Conservation (phyloP, 768 basidiomycete species). For the Tulasnella calospora region DNA sequence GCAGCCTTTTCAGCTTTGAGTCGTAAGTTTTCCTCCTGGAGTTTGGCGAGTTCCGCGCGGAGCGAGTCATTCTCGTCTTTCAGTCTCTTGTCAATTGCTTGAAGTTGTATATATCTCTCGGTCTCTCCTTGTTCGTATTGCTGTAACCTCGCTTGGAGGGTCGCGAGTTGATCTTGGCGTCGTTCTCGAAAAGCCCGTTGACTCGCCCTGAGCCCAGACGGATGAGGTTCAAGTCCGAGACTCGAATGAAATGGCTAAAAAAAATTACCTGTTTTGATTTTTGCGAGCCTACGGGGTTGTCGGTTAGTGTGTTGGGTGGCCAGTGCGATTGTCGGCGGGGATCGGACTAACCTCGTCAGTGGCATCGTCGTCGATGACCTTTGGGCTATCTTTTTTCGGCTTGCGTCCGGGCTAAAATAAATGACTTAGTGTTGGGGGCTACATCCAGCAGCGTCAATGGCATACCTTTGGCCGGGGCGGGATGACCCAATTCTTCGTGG, state of each 20-base stretch:
- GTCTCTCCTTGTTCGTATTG: conserved; percentile 88
- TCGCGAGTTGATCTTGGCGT: conserved; percentile 81
- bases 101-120: conserved; percentile 78
- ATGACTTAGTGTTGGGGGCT: background rate
- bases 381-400: conserved; percentile 63
- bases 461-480: conserved; percentile 65
- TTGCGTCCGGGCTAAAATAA: conserved; percentile 60
- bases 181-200: conserved; percentile 87
- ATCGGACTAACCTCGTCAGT: conserved; percentile 47
- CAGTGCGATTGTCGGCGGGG: conserved; percentile 4
- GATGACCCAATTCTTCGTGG: conserved; percentile 87
- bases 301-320: background rate
- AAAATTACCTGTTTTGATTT: conserved; percentile 42
- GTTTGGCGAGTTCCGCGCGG: conserved; percentile 57
- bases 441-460: background rate
- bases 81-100: conserved; percentile 72
- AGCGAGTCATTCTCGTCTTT: conserved; percentile 83
- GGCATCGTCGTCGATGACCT: conserved; percentile 38
- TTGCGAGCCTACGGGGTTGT: conserved; percentile 20
- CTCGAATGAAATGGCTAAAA: conserved; percentile 26
- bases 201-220: conserved; percentile 53
- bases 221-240: conserved; percentile 10
- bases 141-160: conserved; percentile 78
- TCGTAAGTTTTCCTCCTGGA: conserved; percentile 45
- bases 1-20: conserved; percentile 28